These are phyloP conservation scores for Kodamaea fungicola DNA, from an alignment of 1,139 yeast genomes.

Conservation along the genomic window DNA sequence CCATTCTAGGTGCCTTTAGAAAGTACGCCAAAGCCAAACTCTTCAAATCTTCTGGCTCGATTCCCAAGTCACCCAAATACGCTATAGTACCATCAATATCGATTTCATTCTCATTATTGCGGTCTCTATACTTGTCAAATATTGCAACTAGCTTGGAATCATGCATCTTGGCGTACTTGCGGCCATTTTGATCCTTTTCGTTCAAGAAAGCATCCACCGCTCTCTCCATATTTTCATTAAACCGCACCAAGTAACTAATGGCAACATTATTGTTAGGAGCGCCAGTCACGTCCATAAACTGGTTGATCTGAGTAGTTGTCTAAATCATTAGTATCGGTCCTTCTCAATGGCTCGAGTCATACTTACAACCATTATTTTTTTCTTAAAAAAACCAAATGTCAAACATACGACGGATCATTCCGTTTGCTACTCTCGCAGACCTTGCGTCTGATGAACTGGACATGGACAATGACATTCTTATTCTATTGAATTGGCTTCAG, in stretches of 20 bases:
- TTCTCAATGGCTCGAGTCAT: background rate
- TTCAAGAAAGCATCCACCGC: slow-evolving; percentile 30
- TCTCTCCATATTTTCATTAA: slow-evolving; percentile 24
- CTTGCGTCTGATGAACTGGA: slow-evolving; percentile 23
- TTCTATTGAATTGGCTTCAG: slow-evolving; percentile 37
- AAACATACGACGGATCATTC: background rate
- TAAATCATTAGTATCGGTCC: background rate
- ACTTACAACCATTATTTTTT: too few relatives aligned
- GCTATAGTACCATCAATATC: slow-evolving; percentile 76
- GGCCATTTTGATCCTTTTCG: slow-evolving; percentile 8
- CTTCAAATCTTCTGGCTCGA: slow-evolving; percentile 69
- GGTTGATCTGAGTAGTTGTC: slow-evolving; percentile 8
- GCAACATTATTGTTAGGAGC: slow-evolving; percentile 22
- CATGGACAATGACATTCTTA: slow-evolving; percentile 40
- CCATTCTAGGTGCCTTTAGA: slow-evolving; percentile 63
- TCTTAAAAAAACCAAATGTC: too few relatives aligned
- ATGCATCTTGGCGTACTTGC: slow-evolving; percentile 8
- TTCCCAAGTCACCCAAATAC: slow-evolving; percentile 62
- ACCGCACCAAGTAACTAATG: slow-evolving; percentile 21
- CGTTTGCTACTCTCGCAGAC: slow-evolving; percentile 19
- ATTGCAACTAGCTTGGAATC: slow-evolving; percentile 18
- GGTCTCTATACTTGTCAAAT: slow-evolving; percentile 31
- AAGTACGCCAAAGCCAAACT: slow-evolving; percentile 71
- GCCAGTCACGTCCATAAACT: slow-evolving; percentile 32
- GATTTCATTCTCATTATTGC: slow-evolving; percentile 25